These are phyloP conservation scores for Dissophora globulifera DNA, from an alignment of 192 early-diverging fungal species.

Conservation along the genomic window DNA sequence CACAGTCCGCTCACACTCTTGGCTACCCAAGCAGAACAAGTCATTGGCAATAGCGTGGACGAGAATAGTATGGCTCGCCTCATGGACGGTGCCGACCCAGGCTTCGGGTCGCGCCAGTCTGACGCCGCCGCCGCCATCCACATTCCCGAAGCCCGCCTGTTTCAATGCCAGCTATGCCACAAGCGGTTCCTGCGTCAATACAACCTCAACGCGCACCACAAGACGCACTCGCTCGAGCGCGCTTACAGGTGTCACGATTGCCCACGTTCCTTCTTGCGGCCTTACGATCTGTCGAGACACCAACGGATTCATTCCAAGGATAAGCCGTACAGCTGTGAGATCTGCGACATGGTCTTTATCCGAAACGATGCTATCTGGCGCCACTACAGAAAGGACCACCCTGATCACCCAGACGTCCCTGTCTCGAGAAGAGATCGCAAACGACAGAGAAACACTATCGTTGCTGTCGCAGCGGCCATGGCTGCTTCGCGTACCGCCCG, in stretches of 20 bases:
- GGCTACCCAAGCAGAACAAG: too few species aligned
- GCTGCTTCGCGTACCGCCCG: background rate
- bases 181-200: constrained; percentile 41
- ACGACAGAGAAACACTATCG: background rate
- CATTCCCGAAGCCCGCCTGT: constrained; percentile 8
- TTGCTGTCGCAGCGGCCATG: background rate
- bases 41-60: too few species aligned
- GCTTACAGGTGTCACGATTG: constrained; percentile 13
- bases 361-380: constrained; percentile 81
- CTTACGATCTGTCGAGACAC: constrained; percentile 81
- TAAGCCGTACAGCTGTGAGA: constrained; percentile 75
- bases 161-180: constrained; percentile 18
- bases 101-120: too few species aligned
- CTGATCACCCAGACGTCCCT: constrained; percentile 37
- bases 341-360: constrained; percentile 76
- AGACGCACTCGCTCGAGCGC: constrained; percentile 21
- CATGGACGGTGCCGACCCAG: too few species aligned
- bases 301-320: constrained; percentile 76
- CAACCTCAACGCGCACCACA: constrained; percentile 47
- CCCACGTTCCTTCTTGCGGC: constrained; percentile 13
- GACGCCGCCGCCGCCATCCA: too few species aligned
- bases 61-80: too few species aligned
- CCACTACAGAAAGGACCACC: constrained; percentile 67
- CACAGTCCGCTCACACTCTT: too few species aligned
- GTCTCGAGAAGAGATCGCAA: constrained; percentile 20